Conservation (phyloP, 116 monocot genomes). For the Phalaenopsis hybrid region DNA sequence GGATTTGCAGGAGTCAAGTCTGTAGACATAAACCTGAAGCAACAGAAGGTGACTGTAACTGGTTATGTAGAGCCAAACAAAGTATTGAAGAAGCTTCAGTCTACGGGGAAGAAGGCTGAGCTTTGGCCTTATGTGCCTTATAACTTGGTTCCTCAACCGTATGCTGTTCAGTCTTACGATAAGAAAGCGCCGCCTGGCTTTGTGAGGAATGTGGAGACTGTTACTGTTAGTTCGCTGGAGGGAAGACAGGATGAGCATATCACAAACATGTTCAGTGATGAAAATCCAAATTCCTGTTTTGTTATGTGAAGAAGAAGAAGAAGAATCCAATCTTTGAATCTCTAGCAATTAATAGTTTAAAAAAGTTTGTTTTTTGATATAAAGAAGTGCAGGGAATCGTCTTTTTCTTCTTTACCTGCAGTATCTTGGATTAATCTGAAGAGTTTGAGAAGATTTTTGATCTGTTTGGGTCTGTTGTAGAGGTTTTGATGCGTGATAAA, state of each 20-base stretch:
- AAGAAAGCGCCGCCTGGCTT: conserved; percentile 33
- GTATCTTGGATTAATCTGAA: background rate
- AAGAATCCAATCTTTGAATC: background rate
- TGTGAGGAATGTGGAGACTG: conserved; percentile 30
- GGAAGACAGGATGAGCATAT: conserved; percentile 29
- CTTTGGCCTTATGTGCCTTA: conserved; percentile 67
- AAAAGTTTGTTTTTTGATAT: no score
- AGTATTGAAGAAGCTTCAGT: conserved; percentile 48
- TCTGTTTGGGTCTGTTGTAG: background rate
- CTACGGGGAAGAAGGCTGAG: conserved; percentile 59
- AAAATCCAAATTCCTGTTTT: conserved; percentile 42
- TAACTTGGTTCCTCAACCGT: conserved; percentile 24
- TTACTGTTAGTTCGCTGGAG: background rate
- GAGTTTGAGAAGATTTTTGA: conserved; percentile 4
- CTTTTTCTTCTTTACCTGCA: background rate
- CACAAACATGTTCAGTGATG: conserved; percentile 47
- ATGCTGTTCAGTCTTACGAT: conserved; percentile 23
- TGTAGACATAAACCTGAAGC: conserved; percentile 48
- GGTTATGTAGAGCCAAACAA: conserved; percentile 62
- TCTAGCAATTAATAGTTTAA: background rate
- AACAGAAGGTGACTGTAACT: conserved; percentile 48
- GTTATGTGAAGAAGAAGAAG: conserved; percentile 29
- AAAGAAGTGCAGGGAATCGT: no score
- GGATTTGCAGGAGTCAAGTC: conserved; percentile 33
- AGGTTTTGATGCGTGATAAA: no score